These are phyloP conservation scores for Haplosporangium gracile DNA, from an alignment of 192 early-diverging fungal genomes.

Conservation along the genomic window DNA sequence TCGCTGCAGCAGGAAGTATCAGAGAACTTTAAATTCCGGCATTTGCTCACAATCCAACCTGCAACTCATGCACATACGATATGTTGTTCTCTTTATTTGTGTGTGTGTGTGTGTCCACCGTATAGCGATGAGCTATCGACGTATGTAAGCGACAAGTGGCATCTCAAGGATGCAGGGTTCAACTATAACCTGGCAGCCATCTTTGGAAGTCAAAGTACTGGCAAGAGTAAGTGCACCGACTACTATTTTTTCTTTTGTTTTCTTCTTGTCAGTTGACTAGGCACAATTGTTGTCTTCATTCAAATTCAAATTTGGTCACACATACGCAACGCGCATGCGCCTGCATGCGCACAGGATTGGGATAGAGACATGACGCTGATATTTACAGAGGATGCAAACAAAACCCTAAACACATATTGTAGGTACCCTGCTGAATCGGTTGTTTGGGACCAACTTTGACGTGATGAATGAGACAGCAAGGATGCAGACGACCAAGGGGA, in stretches of 20 bases:
- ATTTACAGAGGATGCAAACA: background rate
- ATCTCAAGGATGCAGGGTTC: conserved; percentile 87
- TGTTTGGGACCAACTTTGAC: conserved; percentile 97
- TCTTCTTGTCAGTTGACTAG: background rate
- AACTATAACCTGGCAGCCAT: conserved; percentile 97
- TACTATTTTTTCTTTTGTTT: background rate
- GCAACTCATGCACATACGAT: too few relatives aligned
- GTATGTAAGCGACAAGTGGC: conserved; percentile 90
- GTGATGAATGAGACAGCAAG: conserved; percentile 91
- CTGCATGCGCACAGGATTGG: background rate
- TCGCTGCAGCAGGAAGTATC: background rate
- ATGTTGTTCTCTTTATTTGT: background rate
- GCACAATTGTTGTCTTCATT: background rate
- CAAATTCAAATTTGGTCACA: background rate
- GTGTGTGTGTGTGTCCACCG: background rate
- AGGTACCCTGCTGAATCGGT: conserved; percentile 95
- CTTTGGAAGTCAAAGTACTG: conserved; percentile 98
- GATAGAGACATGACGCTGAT: too few relatives aligned
- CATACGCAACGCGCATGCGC: background rate
- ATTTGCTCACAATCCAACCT: background rate
- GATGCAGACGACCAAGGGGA: conserved; percentile 97
- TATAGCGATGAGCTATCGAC: conserved; percentile 73
- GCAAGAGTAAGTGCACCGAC: conserved; percentile 79
- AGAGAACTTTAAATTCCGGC: background rate
- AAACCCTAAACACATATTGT: background rate